Evolutionary conservation across 139 green algal genomes (phyloP).

Genomic region (Raphidocelis subcapitata): DNA sequence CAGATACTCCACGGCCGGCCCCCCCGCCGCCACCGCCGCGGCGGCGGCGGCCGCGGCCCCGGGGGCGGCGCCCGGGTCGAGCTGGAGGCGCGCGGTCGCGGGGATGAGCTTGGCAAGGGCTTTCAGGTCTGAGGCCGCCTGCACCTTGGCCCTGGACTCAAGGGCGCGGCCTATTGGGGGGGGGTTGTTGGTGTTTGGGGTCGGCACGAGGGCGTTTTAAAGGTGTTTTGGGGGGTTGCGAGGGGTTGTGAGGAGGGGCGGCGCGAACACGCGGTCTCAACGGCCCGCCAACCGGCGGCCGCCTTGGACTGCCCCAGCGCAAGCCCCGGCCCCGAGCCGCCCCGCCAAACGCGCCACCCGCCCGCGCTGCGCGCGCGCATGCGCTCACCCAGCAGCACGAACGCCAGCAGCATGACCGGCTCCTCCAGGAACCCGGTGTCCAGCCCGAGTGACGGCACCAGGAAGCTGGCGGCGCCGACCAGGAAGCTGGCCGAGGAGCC

Average conservation of each 20-base stretch:
- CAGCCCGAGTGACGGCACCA: constrained; percentile 52
- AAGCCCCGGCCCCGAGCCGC: too few relatives aligned
- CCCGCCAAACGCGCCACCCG: too few relatives aligned
- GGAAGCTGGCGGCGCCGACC: constrained; percentile 19
- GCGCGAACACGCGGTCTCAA: too few relatives aligned
- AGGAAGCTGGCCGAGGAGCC: constrained; percentile 42
- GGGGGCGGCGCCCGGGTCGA: constrained; percentile 51
- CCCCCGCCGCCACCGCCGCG: neutral
- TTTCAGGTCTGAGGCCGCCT: constrained; percentile 59
- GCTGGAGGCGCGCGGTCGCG: constrained; percentile 55
- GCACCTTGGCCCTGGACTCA: constrained; percentile 73
- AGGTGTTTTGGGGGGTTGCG: too few relatives aligned
- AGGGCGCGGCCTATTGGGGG: constrained; percentile 51
- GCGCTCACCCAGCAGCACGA: constrained; percentile 78
- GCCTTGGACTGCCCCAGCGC: too few relatives aligned
- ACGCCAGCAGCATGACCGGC: constrained; percentile 95
- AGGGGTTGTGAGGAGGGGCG: too few relatives aligned
- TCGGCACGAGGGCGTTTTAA: too few relatives aligned
- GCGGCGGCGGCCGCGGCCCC: neutral
- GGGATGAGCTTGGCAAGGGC: constrained; percentile 78
- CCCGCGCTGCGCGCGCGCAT: too few relatives aligned
- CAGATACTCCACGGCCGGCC: constrained; percentile 36
- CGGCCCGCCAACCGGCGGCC: too few relatives aligned
- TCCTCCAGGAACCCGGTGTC: constrained; percentile 86
- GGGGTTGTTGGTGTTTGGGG: too few relatives aligned